These are phyloP conservation scores for Crassisporium funariophilum DNA, from an alignment of 768 basidiomycete species.

Conservation along the genomic window DNA sequence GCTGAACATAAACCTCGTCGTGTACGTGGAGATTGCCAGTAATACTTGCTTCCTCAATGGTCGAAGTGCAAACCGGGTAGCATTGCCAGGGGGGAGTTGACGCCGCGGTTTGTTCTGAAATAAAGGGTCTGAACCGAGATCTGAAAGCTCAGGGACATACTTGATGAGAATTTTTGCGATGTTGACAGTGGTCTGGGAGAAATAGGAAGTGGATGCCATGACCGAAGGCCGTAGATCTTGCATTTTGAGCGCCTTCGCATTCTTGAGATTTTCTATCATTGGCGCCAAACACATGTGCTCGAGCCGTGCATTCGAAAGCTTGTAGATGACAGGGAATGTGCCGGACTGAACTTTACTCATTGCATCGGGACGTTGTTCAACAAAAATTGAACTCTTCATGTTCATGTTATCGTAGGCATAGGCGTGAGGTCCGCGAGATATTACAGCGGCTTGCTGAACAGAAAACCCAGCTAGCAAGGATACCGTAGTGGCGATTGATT, in stretches of 20 bases:
- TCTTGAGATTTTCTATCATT: conserved; percentile 17
- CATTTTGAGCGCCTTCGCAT: conserved; percentile 7
- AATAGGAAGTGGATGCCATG: not conserved
- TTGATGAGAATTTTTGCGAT: conserved; percentile 14
- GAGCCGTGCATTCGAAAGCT: conserved; percentile 18
- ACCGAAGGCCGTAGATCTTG: conserved; percentile 6
- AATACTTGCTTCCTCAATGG: conserved; percentile 33
- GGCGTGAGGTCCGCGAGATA: conserved; percentile 1
- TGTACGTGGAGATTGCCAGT: conserved; percentile 29
- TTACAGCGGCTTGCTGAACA: not conserved
- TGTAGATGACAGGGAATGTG: conserved; percentile 33
- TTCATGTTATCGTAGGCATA: conserved; percentile 30
- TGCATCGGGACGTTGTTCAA: conserved; percentile 29
- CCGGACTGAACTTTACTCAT: conserved; percentile 38
- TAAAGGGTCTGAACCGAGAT: not conserved
- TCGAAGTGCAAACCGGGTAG: conserved; percentile 22
- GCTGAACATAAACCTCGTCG: conserved; percentile 25
- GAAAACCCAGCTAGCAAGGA: conserved; percentile 7
- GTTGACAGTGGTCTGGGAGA: conserved; percentile 7
- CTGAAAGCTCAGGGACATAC: conserved; percentile 7
- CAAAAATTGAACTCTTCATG: conserved; percentile 28
- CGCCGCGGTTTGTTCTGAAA: conserved; percentile 22
- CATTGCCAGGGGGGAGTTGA: conserved; percentile 19
- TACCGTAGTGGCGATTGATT: not conserved
- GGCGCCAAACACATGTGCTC: conserved; percentile 25